These are phyloP conservation scores for Penicillium turbatum DNA, from an alignment of 495 filamentous ascomycete genomes.

Conservation along the genomic window DNA sequence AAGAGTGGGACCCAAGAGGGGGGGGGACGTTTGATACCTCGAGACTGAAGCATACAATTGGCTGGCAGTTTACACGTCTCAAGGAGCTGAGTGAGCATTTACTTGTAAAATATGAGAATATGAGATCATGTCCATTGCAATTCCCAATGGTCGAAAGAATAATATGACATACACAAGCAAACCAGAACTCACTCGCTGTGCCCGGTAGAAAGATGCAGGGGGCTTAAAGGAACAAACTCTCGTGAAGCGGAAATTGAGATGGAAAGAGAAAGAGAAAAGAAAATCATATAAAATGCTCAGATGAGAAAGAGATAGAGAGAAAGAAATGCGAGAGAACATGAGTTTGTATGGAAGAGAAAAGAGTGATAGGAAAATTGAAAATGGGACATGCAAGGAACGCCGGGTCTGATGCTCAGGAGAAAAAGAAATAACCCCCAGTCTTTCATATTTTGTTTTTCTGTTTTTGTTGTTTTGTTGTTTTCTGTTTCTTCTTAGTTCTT, in stretches of 20 bases:
- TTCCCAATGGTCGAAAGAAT: constrained; percentile 11
- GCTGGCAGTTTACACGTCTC: too few species aligned
- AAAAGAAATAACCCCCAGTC: constrained; percentile 7
- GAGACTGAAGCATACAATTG: too few species aligned
- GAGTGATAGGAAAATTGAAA: constrained; percentile 1
- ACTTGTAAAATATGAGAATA: neutral
- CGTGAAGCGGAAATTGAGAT: neutral
- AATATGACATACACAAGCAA: constrained; percentile 28
- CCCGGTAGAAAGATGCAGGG: constrained; percentile 32
- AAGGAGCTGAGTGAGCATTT: neutral
- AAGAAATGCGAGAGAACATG: constrained; percentile 2
- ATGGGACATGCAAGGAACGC: constrained; percentile 24
- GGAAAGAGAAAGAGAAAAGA: constrained; percentile 5
- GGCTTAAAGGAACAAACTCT: neutral
- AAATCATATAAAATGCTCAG: constrained; percentile 8
- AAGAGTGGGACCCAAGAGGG: too few species aligned
- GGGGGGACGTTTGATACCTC: too few species aligned
- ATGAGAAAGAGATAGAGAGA: constrained; percentile 3
- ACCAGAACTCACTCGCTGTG: constrained; percentile 38
- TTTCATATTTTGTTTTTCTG: constrained; percentile 14
- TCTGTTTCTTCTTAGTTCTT: neutral
- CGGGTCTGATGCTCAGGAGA: constrained; percentile 26
- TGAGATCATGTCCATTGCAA: constrained; percentile 22
- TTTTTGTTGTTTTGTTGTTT: constrained; percentile 1
- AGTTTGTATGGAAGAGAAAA: constrained; percentile 8